These are phyloP conservation scores for Litchi chinensis DNA, from an alignment of 345 rosid species.

Conservation along the genomic window DNA sequence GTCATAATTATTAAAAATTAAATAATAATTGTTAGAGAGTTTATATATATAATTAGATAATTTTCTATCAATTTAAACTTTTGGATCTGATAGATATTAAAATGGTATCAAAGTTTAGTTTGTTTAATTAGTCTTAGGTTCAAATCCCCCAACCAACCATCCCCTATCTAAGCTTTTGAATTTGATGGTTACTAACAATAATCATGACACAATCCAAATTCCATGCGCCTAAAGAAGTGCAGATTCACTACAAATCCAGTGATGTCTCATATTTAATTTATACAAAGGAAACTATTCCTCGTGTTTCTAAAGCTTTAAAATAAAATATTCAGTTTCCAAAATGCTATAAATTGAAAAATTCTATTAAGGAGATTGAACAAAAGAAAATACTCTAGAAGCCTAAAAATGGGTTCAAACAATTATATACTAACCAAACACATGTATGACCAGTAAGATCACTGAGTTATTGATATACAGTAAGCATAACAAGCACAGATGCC, in stretches of 20 bases:
- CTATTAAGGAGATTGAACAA: neutral
- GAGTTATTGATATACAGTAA: neutral
- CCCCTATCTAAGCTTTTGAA: no score
- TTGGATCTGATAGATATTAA: no score
- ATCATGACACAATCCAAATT: neutral
- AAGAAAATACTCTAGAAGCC: neutral
- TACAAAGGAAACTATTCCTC: neutral
- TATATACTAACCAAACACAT: neutral
- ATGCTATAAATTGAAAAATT: neutral
- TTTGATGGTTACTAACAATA: no score
- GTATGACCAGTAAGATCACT: neutral
- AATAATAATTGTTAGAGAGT: no score
- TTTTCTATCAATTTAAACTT: no score
- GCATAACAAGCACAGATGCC: neutral
- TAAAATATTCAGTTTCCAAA: neutral
- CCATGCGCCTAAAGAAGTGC: neutral
- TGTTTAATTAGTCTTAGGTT: no score
- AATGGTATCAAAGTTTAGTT: no score
- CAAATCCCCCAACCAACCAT: no score
- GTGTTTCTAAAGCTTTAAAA: neutral
- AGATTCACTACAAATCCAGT: neutral
- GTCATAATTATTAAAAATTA: neutral
- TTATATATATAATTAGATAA: no score
- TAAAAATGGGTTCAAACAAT: neutral
- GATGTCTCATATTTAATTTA: neutral